Conservation (phyloP, 768 basidiomycete genomes). For the Macrolepiota dolichaula region DNA sequence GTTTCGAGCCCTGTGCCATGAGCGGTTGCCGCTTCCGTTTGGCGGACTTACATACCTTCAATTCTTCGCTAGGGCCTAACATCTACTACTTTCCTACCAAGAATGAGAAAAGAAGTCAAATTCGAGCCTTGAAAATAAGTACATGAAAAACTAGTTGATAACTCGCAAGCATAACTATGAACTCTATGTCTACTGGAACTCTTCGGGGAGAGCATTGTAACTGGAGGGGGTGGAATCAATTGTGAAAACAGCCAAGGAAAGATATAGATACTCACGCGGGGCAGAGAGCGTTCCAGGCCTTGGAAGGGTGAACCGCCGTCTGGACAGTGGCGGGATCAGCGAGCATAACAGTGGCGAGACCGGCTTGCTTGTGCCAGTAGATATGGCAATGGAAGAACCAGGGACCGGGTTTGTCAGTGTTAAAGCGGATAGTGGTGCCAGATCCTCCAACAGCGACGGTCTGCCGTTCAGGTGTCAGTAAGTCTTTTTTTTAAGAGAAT, state of each 20-base stretch:
- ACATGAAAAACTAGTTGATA: too few relatives aligned
- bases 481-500: background rate
- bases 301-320: slow-evolving; percentile 3
- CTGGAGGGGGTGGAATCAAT: background rate
- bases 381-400: slow-evolving; percentile 21
- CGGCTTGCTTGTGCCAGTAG: slow-evolving; percentile 14
- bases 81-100: too few relatives aligned
- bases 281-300: slow-evolving; percentile 14
- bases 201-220: background rate
- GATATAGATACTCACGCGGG: slow-evolving; percentile 11
- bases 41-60: too few relatives aligned
- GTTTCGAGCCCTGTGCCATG: too few relatives aligned
- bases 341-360: slow-evolving; percentile 15
- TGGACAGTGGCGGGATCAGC: slow-evolving; percentile 4
- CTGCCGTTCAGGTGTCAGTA: background rate
- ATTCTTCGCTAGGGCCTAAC: too few relatives aligned
- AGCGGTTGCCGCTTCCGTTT: too few relatives aligned
- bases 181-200: background rate
- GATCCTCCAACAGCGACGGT: slow-evolving; percentile 15
- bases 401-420: slow-evolving; percentile 13
- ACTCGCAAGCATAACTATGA: too few relatives aligned
- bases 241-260: background rate
- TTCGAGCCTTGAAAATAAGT: too few relatives aligned
- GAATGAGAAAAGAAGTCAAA: too few relatives aligned
- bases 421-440: slow-evolving; percentile 20